These are phyloP conservation scores for Astraeus odoratus DNA, from an alignment of 768 basidiomycete genomes.

Conservation along the genomic window DNA sequence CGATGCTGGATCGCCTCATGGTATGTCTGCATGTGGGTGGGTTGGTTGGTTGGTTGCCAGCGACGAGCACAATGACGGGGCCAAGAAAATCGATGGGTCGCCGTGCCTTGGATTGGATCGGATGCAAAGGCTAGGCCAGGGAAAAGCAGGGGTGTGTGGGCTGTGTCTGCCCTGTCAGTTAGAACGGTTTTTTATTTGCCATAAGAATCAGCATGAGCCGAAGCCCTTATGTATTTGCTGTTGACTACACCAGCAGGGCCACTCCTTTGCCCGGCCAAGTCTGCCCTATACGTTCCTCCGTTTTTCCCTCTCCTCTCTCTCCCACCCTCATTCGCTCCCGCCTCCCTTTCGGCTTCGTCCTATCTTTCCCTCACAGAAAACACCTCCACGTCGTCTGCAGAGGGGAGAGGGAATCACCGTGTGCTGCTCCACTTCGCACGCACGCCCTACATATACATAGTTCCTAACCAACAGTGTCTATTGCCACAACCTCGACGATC, in stretches of 20 bases:
- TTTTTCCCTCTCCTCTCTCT: neutral
- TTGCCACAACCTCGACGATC: conserved; percentile 1
- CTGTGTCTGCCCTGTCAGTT: neutral
- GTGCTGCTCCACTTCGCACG: too few species aligned
- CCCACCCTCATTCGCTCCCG: neutral
- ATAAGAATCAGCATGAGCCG: neutral
- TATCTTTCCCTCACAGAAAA: neutral
- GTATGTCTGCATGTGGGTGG: too few species aligned
- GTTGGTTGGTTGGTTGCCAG: too few species aligned
- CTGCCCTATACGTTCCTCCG: too few species aligned
- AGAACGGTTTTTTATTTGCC: neutral
- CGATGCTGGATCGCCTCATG: too few species aligned
- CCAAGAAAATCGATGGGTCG: too few species aligned
- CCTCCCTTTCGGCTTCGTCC: neutral
- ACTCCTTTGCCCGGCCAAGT: too few species aligned
- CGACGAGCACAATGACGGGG: too few species aligned
- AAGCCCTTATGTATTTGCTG: too few species aligned
- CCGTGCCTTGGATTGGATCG: too few species aligned
- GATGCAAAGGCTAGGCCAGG: neutral
- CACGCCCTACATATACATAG: neutral
- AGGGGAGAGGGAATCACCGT: too few species aligned
- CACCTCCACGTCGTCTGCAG: neutral
- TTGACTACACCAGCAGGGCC: too few species aligned
- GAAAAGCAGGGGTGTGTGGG: neutral
- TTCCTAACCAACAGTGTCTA: neutral